These are phyloP conservation scores for Akanthomyces uredinophilus DNA, from an alignment of 2,329 filamentous ascomycete species.

Conservation along the genomic window DNA sequence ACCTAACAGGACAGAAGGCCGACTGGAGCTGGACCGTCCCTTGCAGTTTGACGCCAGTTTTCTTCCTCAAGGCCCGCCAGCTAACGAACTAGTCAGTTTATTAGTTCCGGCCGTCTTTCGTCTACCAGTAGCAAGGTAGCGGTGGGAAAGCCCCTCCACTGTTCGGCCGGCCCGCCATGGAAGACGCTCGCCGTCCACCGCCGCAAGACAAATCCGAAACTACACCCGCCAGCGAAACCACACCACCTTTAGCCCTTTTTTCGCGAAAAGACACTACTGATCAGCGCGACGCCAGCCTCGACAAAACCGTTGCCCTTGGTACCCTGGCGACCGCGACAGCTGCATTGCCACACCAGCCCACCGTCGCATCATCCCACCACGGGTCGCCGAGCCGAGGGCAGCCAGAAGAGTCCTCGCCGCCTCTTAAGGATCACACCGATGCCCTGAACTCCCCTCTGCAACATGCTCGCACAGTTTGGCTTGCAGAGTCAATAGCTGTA, in stretches of 20 bases:
- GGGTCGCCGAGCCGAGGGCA: neutral
- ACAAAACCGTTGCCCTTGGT: neutral
- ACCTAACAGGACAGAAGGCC: neutral
- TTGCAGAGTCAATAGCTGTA: slow-evolving; percentile 9
- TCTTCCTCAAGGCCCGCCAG: neutral
- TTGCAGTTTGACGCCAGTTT: slow-evolving; percentile 6
- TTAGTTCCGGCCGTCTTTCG: neutral
- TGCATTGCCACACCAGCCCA: slow-evolving; percentile 9
- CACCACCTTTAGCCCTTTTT: slow-evolving; percentile 8
- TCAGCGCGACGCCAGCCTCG: slow-evolving; percentile 1
- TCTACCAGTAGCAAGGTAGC: neutral
- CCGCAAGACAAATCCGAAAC: slow-evolving; percentile 7
- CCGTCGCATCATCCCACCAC: slow-evolving; percentile 6
- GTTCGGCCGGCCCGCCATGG: slow-evolving; percentile 7
- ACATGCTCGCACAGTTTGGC: slow-evolving; percentile 14
- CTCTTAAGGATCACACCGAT: neutral
- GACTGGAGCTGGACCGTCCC: slow-evolving; percentile 1
- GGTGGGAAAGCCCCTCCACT: slow-evolving; percentile 10
- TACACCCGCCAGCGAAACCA: neutral
- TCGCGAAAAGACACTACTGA: slow-evolving; percentile 4
- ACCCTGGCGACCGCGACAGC: slow-evolving; percentile 4
- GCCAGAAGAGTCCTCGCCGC: neutral
- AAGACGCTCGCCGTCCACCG: neutral
- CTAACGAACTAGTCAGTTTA: neutral
- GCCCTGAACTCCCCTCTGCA: slow-evolving; percentile 7